These are phyloP conservation scores for Candida nemodendra DNA, from an alignment of 805 yeast genomes.

Conservation along the genomic window DNA sequence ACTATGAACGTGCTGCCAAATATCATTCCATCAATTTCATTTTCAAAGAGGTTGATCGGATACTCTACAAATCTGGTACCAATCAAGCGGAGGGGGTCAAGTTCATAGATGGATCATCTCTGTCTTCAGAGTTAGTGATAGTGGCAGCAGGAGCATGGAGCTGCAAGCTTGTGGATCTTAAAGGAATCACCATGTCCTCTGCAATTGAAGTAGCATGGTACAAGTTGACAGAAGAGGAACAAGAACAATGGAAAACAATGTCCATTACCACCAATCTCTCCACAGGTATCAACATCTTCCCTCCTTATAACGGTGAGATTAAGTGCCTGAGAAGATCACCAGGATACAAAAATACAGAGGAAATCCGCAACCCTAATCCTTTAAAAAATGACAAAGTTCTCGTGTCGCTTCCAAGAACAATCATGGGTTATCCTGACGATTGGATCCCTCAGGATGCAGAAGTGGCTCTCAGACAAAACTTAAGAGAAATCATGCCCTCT, in stretches of 20 bases:
- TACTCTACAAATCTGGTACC: slow-evolving; percentile 12
- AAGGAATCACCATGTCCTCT: slow-evolving; percentile 14
- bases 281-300: slow-evolving; percentile 29
- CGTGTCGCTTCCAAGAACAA: slow-evolving; percentile 27
- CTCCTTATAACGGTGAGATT: slow-evolving; percentile 29
- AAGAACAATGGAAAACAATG: slow-evolving; percentile 24
- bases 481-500: slow-evolving; percentile 25
- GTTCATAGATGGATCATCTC: slow-evolving; percentile 12
- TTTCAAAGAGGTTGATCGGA: slow-evolving; percentile 20
- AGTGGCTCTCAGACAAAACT: slow-evolving; percentile 16
- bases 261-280: slow-evolving; percentile 28
- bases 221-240: slow-evolving; percentile 23
- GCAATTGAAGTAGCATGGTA: slow-evolving; percentile 30
- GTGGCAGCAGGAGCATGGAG: slow-evolving; percentile 32
- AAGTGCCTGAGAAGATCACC: slow-evolving; percentile 28
- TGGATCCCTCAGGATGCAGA: slow-evolving; percentile 31
- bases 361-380: slow-evolving; percentile 21
- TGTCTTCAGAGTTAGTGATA: slow-evolving; percentile 18
- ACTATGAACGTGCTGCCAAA: slow-evolving; percentile 22
- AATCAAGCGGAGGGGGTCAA: slow-evolving; percentile 17
- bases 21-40: slow-evolving; percentile 15
- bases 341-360: slow-evolving; percentile 25
- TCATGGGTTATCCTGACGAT: slow-evolving; percentile 19
- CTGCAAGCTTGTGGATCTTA: slow-evolving; percentile 22
- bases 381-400: neutral